Conservation (phyloP, 352 stramenopile genomes). For the Lagenidium giganteum region DNA sequence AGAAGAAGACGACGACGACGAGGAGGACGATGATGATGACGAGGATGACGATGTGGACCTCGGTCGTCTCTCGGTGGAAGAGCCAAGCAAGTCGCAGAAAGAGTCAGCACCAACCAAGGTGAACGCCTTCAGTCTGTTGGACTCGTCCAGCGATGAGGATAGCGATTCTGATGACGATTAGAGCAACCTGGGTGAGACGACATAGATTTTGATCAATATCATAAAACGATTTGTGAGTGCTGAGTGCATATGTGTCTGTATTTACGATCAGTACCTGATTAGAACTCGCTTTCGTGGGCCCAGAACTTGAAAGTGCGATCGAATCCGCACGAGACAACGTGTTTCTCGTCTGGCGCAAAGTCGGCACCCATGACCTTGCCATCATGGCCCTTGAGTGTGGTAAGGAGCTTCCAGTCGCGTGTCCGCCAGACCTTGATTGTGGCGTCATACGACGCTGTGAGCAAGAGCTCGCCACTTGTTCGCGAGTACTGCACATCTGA, state of each 20-base stretch:
- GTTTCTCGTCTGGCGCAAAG: constrained; percentile 85
- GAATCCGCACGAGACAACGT: constrained; percentile 86
- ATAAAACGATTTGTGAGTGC: too few species aligned
- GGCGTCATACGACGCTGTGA: constrained; percentile 93
- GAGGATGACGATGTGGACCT: too few species aligned
- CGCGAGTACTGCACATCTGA: constrained; percentile 89
- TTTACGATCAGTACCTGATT: constrained; percentile 10
- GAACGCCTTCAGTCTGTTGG: constrained; percentile 20
- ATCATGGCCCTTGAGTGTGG: constrained; percentile 89
- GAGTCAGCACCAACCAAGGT: too few species aligned
- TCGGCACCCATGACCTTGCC: constrained; percentile 94
- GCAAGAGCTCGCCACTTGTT: constrained; percentile 79
- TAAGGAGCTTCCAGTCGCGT: constrained; percentile 91
- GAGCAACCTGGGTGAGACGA: too few species aligned
- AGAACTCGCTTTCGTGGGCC: constrained; percentile 89
- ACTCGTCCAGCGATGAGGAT: constrained; percentile 20
- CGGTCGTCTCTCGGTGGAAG: too few species aligned
- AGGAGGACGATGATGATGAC: too few species aligned
- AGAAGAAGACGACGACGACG: constrained; percentile 8
- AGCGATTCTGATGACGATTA: constrained; percentile 14
- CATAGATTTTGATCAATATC: too few species aligned
- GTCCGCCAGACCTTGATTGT: constrained; percentile 93
- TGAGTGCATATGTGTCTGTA: too few species aligned
- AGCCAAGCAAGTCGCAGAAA: background rate
- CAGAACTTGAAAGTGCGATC: constrained; percentile 93